A percentile compares a stretch with the other conserved stretches of the same genome.
Evolutionary conservation across 345 rosid species (phyloP).

Genomic region (Mangifera indica): DNA sequence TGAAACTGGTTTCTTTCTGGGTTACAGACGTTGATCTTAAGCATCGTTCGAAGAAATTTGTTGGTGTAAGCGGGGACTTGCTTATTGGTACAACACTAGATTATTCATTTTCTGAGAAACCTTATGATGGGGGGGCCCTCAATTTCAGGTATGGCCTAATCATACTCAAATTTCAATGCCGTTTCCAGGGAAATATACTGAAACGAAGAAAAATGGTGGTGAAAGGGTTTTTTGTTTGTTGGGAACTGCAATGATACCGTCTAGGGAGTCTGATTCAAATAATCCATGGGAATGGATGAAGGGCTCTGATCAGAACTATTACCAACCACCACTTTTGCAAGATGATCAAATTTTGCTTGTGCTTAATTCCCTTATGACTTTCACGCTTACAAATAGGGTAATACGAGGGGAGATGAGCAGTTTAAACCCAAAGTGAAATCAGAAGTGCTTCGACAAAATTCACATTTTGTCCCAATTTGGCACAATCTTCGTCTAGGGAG

Average conservation of each 20-base stretch:
- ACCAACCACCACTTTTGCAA: conserved; percentile 63
- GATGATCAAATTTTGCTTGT: conserved; percentile 74
- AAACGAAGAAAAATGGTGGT: conserved; percentile 52
- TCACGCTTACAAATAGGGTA: conserved; percentile 50
- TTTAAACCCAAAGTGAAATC: conserved; percentile 55
- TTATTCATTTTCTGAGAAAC: conserved; percentile 40
- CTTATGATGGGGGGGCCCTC: conserved; percentile 42
- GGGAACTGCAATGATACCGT: conserved; percentile 78
- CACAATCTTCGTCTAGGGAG: too few species aligned
- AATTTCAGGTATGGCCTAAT: conserved; percentile 68
- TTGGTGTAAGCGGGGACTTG: conserved; percentile 56
- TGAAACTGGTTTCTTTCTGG: conserved; percentile 62
- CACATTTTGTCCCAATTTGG: conserved; percentile 59
- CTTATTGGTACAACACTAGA: conserved; percentile 49
- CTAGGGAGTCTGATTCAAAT: conserved; percentile 52
- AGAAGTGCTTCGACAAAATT: conserved; percentile 64
- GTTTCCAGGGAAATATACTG: conserved; percentile 65
- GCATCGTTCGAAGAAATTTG: conserved; percentile 46
- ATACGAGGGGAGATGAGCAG: conserved; percentile 68
- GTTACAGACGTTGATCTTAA: conserved; percentile 54
- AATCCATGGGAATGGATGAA: conserved; percentile 87
- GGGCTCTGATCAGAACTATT: conserved; percentile 31
- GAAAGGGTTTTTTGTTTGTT: conserved; percentile 74
- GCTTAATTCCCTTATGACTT: conserved; percentile 54
- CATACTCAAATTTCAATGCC: conserved; percentile 57